These are phyloP conservation scores for Glycyrrhiza uralensis DNA, from an alignment of 306 rosid species.

Conservation along the genomic window DNA sequence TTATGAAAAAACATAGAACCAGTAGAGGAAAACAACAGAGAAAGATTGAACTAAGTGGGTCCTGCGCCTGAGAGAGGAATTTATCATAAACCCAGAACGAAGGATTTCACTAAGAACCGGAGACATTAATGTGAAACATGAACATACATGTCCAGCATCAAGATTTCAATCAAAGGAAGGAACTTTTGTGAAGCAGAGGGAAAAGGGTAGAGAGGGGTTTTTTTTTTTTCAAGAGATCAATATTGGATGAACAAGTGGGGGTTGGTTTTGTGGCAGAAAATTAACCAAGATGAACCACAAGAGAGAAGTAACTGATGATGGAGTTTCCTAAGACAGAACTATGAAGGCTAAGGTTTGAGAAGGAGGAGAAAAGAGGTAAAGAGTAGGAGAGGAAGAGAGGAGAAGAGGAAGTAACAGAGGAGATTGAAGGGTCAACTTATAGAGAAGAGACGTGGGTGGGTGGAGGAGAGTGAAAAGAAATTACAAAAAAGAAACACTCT, in stretches of 20 bases:
- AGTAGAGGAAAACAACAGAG: constrained; percentile 93
- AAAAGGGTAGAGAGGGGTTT: no score
- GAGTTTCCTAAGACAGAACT: background rate
- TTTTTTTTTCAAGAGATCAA: no score
- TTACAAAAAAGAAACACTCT: no score
- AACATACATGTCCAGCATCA: constrained; percentile 35
- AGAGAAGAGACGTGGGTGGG: constrained; percentile 21
- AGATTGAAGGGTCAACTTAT: constrained; percentile 45
- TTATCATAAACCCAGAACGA: constrained; percentile 78
- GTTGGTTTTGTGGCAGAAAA: background rate
- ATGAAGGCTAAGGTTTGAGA: constrained; percentile 4
- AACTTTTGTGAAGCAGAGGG: background rate
- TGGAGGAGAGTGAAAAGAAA: background rate
- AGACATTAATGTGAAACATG: constrained; percentile 81
- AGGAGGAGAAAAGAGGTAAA: constrained; percentile 35
- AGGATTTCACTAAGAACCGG: constrained; percentile 95
- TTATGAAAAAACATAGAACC: constrained; percentile 96
- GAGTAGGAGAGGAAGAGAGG: constrained; percentile 1
- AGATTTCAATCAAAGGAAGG: background rate
- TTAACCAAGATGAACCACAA: no score
- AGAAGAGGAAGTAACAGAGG: constrained; percentile 37
- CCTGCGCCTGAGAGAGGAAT: constrained; percentile 75
- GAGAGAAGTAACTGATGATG: no score
- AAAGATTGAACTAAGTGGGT: constrained; percentile 94
- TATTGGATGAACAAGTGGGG: background rate